Evolutionary conservation across 169 alveolate genomes (phyloP).

Genomic region (Amoebophrya sp.): DNA sequence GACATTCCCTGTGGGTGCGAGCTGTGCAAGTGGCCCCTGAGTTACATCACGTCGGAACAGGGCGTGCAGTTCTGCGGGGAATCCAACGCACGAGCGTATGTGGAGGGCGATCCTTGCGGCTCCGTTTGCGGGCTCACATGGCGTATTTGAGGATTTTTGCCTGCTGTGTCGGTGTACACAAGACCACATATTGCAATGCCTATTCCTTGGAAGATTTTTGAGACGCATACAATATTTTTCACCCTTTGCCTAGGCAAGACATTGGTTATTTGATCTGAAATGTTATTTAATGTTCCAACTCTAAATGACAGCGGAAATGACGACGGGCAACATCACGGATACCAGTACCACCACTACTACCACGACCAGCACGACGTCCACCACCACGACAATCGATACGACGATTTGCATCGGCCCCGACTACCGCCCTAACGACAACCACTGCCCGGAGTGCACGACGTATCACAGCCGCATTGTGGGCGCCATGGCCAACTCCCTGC

Average conservation of each 20-base stretch:
- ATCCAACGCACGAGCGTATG: background rate
- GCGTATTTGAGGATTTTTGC: no score
- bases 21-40: background rate
- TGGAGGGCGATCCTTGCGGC: background rate
- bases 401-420: background rate
- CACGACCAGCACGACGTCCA: background rate
- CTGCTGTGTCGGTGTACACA: no score
- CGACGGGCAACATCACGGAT: background rate
- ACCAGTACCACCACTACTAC: background rate
- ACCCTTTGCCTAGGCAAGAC: no score
- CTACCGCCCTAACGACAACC: background rate
- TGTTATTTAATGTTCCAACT: no score
- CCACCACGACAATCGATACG: background rate
- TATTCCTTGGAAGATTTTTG: no score
- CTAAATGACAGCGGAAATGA: background rate
- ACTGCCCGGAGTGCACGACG: background rate
- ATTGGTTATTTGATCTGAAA: no score
- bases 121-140: background rate
- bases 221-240: no score
- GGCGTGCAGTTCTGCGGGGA: background rate
- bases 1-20: background rate
- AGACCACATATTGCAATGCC: no score
- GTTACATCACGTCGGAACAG: background rate
- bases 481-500: background rate
- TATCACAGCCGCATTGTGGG: background rate